Percentiles rank a stretch among this genome's conserved stretches.
phyloP scores from a whole-genome alignment of 208 protist species.

The Sergeia podlipaevii region DNA sequence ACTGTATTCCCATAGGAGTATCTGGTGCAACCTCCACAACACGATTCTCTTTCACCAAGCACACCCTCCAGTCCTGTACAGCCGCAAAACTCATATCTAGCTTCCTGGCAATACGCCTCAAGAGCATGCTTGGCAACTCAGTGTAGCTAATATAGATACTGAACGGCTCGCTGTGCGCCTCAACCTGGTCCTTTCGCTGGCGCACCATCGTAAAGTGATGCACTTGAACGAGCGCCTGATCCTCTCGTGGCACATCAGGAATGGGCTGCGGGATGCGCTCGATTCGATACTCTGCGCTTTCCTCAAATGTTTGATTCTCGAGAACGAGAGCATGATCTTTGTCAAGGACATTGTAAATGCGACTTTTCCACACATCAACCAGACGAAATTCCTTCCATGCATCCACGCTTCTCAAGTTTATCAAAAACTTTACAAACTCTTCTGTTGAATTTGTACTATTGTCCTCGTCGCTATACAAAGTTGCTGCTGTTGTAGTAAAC shows the following conservation, averaged over 20 bases:
- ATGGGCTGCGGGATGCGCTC: slow-evolving; percentile 64
- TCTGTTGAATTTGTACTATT: not conserved
- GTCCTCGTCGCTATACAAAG: slow-evolving; percentile 9
- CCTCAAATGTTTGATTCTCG: slow-evolving; percentile 78
- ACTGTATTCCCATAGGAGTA: slow-evolving; percentile 55
- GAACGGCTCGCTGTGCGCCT: slow-evolving; percentile 85
- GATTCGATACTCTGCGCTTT: slow-evolving; percentile 86
- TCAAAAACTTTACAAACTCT: slow-evolving; percentile 30
- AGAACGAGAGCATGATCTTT: slow-evolving; percentile 56
- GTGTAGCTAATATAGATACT: slow-evolving; percentile 68
- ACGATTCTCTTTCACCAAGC: slow-evolving; percentile 62
- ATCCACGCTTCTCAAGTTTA: slow-evolving; percentile 30
- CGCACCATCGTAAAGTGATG: slow-evolving; percentile 77
- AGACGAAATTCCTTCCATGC: slow-evolving; percentile 70
- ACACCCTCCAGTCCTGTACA: slow-evolving; percentile 84
- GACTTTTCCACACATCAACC: slow-evolving; percentile 81
- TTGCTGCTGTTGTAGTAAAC: slow-evolving; percentile 1
- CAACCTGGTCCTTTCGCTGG: slow-evolving; percentile 53
- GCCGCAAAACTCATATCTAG: slow-evolving; percentile 62
- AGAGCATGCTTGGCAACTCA: slow-evolving; percentile 47
- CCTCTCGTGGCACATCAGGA: slow-evolving; percentile 24
- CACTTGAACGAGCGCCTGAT: slow-evolving; percentile 68
- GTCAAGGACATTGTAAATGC: slow-evolving; percentile 85
- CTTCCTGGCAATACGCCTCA: slow-evolving; percentile 65
- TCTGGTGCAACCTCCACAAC: slow-evolving; percentile 62